Percentiles rank a stretch among this genome's conserved stretches.
phyloP scores from a whole-genome alignment of 2,329 filamentous ascomycete genomes.

The Talaromyces sp. region DNA sequence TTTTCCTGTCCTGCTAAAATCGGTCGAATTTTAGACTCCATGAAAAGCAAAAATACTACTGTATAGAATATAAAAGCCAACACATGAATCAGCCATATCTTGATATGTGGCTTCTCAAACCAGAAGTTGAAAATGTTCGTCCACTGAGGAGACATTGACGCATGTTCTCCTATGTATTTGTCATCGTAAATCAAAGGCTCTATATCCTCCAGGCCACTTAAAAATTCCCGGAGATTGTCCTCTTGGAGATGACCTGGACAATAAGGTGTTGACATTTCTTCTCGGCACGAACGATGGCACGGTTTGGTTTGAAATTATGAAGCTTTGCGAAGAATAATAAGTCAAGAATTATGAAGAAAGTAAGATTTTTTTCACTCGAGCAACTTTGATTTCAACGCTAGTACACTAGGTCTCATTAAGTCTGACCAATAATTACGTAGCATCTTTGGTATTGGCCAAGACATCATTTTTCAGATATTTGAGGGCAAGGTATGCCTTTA shows the following conservation, averaged over 20 bases:
- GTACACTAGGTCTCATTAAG: not conserved
- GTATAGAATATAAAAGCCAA: not conserved
- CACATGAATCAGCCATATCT: not conserved
- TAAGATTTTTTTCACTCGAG: not conserved
- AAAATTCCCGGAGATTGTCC: not conserved
- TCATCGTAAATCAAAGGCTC: not conserved
- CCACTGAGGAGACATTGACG: not conserved
- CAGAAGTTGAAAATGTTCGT: not conserved
- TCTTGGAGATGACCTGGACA: not conserved
- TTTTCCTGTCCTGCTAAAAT: not conserved
- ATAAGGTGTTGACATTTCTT: not conserved
- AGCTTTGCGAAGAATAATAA: not conserved
- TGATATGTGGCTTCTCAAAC: not conserved
- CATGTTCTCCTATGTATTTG: not conserved
- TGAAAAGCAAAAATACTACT: not conserved
- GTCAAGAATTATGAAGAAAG: not conserved
- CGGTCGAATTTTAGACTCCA: not conserved
- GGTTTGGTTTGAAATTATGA: not conserved
- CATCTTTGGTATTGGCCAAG: not conserved
- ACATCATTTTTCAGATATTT: not conserved
- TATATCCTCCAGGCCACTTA: not conserved
- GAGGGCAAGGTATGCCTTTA: not conserved
- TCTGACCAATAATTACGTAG: not conserved
- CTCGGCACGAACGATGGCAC: not conserved
- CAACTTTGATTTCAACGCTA: not conserved